These are phyloP conservation scores for Cyamopsis tetragonoloba DNA, from an alignment of 306 rosid genomes.

Conservation along the genomic window DNA sequence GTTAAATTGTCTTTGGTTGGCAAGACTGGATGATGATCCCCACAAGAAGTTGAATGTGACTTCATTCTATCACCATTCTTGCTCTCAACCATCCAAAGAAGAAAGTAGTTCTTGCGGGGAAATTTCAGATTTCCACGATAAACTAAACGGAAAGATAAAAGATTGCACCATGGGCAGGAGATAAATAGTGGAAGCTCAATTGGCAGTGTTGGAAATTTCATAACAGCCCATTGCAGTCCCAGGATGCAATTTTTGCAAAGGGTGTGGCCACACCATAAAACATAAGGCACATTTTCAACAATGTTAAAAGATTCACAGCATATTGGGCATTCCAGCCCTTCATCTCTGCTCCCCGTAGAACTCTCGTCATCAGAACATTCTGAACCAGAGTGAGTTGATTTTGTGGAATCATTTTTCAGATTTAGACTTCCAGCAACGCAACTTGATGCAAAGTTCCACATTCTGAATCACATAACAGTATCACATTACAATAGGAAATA, in stretches of 20 bases:
- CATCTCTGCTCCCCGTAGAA: conserved; percentile 58
- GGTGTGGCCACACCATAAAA: conserved; percentile 89
- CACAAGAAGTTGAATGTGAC: conserved; percentile 37
- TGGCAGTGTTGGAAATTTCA: conserved; percentile 72
- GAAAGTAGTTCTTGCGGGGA: conserved; percentile 84
- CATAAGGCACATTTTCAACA: conserved; percentile 83
- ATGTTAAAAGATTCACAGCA: conserved; percentile 86
- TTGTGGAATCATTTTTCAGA: conserved; percentile 32
- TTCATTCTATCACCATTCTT: conserved; percentile 67
- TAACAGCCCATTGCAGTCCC: conserved; percentile 80
- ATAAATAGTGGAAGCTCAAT: conserved; percentile 85
- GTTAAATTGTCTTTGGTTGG: conserved; percentile 42
- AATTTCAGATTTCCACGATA: conserved; percentile 57
- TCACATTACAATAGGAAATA: conserved; percentile 10
- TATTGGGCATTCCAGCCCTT: conserved; percentile 81
- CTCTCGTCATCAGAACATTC: conserved; percentile 78
- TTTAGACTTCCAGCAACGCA: conserved; percentile 56
- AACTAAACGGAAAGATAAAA: conserved; percentile 70
- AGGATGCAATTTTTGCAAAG: conserved; percentile 84
- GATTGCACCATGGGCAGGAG: conserved; percentile 89
- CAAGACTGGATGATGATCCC: conserved; percentile 43
- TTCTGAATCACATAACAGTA: conserved; percentile 30
- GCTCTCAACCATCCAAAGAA: conserved; percentile 91
- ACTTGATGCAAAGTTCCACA: conserved; percentile 77
- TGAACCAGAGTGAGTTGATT: conserved; percentile 34